Evolutionary conservation across 2,329 filamentous ascomycete species (phyloP).

Genomic region (Aspergillus sp.): DNA sequence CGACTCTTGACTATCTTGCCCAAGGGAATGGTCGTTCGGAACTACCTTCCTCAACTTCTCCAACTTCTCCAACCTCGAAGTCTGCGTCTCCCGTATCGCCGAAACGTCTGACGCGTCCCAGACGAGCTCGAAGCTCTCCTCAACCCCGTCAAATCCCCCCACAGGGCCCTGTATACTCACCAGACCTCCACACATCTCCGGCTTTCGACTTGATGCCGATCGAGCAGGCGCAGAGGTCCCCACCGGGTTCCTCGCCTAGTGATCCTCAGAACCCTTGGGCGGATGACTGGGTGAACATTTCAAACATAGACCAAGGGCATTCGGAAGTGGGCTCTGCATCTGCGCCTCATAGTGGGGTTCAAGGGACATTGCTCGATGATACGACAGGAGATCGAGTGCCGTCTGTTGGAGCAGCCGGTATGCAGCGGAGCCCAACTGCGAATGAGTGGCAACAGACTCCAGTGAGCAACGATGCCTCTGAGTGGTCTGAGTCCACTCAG

Average conservation of each 20-base stretch:
- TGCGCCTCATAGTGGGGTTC: conserved; percentile 1
- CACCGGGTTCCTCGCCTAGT: conserved; percentile 19
- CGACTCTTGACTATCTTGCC: conserved; percentile 24
- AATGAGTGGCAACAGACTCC: conserved; percentile 12
- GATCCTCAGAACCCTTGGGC: conserved; percentile 24
- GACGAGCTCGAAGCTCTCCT: conserved; percentile 19
- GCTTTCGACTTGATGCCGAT: conserved; percentile 30
- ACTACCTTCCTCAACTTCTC: conserved; percentile 27
- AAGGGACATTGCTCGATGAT: conserved; percentile 3
- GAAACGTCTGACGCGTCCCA: conserved; percentile 19
- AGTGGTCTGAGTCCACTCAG: conserved; percentile 13
- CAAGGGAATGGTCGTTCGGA: conserved; percentile 21
- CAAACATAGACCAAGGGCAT: conserved; percentile 6
- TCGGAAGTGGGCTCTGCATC: conserved; percentile 5
- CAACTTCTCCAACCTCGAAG: conserved; percentile 22
- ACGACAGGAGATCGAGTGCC: conserved; percentile 11
- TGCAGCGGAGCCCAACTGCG: conserved; percentile 12
- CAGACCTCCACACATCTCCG: conserved; percentile 29
- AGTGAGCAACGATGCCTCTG: conserved; percentile 5
- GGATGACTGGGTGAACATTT: conserved; percentile 19
- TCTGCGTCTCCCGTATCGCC: conserved; percentile 19
- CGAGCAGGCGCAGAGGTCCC: conserved; percentile 29
- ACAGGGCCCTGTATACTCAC: conserved; percentile 26
- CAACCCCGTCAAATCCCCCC: conserved; percentile 17
- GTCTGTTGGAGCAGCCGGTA: conserved; percentile 14